These are phyloP conservation scores for Populus nigra DNA, from an alignment of 345 rosid species.

Conservation along the genomic window DNA sequence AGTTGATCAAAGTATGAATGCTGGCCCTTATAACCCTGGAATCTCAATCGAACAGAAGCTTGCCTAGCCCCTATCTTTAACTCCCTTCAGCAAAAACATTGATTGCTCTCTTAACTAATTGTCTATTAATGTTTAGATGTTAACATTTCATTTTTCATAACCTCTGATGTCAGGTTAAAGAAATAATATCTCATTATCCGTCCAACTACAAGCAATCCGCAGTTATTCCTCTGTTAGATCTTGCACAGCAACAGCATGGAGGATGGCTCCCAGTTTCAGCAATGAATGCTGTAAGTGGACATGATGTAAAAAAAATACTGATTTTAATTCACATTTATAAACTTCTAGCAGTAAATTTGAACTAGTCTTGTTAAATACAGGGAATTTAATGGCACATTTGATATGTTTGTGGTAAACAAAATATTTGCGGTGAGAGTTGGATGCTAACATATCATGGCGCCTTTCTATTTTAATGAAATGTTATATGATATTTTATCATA, in stretches of 20 bases:
- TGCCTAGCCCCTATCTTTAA: not conserved
- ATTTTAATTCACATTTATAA: not conserved
- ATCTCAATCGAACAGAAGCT: not conserved
- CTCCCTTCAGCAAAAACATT: not conserved
- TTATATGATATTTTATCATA: not conserved
- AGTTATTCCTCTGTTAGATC: conserved; percentile 93
- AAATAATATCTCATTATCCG: conserved; percentile 91
- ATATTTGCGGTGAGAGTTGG: not conserved
- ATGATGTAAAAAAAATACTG: not conserved
- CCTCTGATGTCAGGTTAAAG: conserved; percentile 57
- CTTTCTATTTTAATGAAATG: not conserved
- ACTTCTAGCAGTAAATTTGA: not conserved
- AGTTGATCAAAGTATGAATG: not conserved
- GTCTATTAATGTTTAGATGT: not conserved
- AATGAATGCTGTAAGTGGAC: conserved; percentile 76
- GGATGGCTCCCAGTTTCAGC: conserved; percentile 99
- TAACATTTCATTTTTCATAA: not conserved
- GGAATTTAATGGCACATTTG: not conserved
- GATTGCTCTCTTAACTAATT: not conserved
- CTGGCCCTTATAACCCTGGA: not conserved
- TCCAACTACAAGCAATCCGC: conserved; percentile 98
- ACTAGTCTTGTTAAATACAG: not conserved
- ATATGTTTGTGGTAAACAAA: not conserved
- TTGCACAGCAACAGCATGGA: conserved; percentile 99
- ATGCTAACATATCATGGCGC: not conserved